A percentile compares a stretch with the other conserved stretches of the same genome.
These are phyloP conservation scores for Nadsonia commutata DNA, from an alignment of 1,139 yeast genomes.

Conservation along the genomic window DNA sequence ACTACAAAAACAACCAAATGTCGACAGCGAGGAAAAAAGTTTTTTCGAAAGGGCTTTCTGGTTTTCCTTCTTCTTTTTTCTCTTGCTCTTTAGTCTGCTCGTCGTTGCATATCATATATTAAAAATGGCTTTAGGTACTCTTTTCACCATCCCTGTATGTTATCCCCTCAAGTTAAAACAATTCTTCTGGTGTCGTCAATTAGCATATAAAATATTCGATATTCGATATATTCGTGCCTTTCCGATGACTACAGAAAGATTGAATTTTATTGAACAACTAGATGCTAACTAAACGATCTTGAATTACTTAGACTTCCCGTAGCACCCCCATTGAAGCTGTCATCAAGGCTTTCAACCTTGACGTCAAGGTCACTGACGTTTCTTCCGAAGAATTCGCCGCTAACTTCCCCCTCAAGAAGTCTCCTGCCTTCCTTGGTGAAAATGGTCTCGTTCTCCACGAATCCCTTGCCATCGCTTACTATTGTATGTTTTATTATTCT, in stretches of 20 bases:
- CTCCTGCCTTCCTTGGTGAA: conserved; percentile 69
- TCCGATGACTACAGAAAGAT: too few relatives aligned
- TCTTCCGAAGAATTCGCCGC: conserved; percentile 34
- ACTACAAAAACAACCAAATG: background rate
- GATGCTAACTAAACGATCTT: too few relatives aligned
- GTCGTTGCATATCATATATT: background rate
- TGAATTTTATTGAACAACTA: too few relatives aligned
- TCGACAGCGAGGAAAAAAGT: background rate
- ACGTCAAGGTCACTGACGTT: conserved; percentile 41
- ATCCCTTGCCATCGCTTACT: conserved; percentile 51
- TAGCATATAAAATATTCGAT: too few relatives aligned
- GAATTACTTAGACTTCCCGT: conserved; percentile 9
- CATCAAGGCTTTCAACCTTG: conserved; percentile 58
- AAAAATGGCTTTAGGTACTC: background rate
- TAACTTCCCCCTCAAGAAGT: conserved; percentile 56
- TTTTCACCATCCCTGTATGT: background rate
- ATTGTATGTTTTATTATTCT: conserved; percentile 20
- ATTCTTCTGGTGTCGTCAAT: too few relatives aligned
- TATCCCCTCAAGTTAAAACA: too few relatives aligned
- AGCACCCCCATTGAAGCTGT: conserved; percentile 43
- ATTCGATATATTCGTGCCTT: too few relatives aligned
- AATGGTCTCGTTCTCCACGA: conserved; percentile 72
- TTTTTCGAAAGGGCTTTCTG: background rate
- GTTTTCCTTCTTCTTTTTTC: background rate
- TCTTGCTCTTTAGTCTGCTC: background rate